Evolutionary conservation across 2,329 filamentous ascomycete species (phyloP).

Genomic region (Exophiala calicioides): DNA sequence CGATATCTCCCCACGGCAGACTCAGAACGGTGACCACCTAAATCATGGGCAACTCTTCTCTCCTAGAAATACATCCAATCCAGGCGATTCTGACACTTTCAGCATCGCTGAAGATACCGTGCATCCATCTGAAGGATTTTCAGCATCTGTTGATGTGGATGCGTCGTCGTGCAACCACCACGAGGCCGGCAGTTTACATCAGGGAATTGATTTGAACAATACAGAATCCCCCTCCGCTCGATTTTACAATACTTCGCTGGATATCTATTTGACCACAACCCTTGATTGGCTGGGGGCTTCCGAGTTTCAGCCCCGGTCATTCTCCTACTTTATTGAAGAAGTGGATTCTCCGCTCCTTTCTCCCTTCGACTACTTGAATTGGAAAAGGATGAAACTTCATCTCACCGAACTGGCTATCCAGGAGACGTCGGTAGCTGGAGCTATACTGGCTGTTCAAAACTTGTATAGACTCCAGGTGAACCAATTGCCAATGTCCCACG

Average conservation of each 20-base stretch:
- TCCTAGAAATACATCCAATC: no score
- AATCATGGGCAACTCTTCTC: no score
- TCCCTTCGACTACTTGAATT: slow-evolving; percentile 10
- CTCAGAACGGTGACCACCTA: no score
- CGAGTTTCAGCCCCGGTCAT: slow-evolving; percentile 4
- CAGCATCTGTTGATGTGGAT: no score
- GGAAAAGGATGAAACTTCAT: slow-evolving; percentile 9
- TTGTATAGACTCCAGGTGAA: slow-evolving; percentile 8
- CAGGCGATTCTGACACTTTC: no score
- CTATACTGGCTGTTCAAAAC: slow-evolving; percentile 10
- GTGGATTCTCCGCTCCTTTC: slow-evolving; percentile 7
- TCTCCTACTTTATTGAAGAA: slow-evolving; percentile 12
- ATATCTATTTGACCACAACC: slow-evolving; percentile 17
- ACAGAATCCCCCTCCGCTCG: background rate
- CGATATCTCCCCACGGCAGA: no score
- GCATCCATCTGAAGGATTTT: no score
- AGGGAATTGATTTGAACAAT: background rate
- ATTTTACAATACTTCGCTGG: slow-evolving; percentile 10
- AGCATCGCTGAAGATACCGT: no score
- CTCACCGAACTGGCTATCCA: slow-evolving; percentile 3
- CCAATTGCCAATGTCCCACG: slow-evolving; percentile 6
- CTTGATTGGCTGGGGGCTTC: slow-evolving; percentile 9
- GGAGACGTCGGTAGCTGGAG: slow-evolving; percentile 2
- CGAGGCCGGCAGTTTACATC: background rate
- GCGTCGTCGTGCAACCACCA: background rate